Evolutionary conservation across 495 filamentous ascomycete genomes (phyloP).

Genomic region (Chaetomium tenue): DNA sequence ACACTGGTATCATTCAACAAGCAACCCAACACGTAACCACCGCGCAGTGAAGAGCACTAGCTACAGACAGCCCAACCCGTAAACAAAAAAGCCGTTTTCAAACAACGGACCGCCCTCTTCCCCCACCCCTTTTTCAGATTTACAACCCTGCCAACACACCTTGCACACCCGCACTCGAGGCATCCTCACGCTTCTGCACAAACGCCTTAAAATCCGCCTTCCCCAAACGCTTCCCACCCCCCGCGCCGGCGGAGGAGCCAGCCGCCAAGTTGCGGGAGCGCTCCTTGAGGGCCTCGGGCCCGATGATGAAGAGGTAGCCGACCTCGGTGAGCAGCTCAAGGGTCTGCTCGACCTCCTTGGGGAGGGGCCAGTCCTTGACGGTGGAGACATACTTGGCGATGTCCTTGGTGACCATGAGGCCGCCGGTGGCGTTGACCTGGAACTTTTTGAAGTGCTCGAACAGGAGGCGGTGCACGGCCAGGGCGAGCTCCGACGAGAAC

Average conservation of each 20-base stretch:
- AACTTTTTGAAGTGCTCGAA: conserved; percentile 95
- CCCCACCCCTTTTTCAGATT: conserved; percentile 8
- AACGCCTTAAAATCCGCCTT: conserved; percentile 80
- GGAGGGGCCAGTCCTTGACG: conserved; percentile 73
- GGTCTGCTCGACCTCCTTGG: conserved; percentile 64
- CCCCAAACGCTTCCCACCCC: conserved; percentile 46
- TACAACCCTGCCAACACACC: conserved; percentile 61
- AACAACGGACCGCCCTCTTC: background rate
- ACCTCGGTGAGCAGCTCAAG: conserved; percentile 90
- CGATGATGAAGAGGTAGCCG: conserved; percentile 94
- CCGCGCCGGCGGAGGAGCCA: background rate
- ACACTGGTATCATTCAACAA: conserved; percentile 10
- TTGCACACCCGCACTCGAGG: conserved; percentile 74
- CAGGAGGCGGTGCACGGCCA: conserved; percentile 70
- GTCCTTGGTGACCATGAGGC: conserved; percentile 93
- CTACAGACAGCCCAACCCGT: background rate
- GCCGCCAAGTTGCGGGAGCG: conserved; percentile 59
- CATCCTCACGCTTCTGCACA: conserved; percentile 79
- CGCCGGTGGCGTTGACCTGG: conserved; percentile 84
- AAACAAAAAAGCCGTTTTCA: background rate
- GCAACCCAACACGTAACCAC: background rate
- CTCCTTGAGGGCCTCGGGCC: conserved; percentile 81
- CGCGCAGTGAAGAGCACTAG: background rate
- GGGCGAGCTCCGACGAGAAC: conserved; percentile 80
- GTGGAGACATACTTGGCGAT: conserved; percentile 85